phyloP scores from a whole-genome alignment of 495 filamentous ascomycete species.

The Neurospora cerealis region DNA sequence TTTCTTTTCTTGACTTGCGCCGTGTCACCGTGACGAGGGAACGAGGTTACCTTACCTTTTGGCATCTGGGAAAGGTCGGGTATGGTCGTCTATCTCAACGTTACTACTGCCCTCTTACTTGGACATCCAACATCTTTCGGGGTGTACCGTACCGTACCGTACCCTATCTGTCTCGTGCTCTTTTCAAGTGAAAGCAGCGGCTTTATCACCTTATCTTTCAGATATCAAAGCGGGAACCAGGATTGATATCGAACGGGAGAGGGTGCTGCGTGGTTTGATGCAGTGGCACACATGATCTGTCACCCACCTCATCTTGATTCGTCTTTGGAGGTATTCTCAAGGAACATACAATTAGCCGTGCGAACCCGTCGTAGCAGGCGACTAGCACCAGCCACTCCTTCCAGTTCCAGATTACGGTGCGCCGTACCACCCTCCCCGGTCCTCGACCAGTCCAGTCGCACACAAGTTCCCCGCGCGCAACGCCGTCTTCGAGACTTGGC shows the following conservation, averaged over 20 bases:
- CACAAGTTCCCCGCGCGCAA: neutral
- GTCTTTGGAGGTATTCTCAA: neutral
- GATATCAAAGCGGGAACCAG: neutral
- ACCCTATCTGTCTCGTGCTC: neutral
- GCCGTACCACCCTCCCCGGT: neutral
- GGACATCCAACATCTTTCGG: neutral
- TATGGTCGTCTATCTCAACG: neutral
- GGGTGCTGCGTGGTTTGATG: neutral
- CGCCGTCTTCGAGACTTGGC: neutral
- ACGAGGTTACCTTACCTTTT: neutral
- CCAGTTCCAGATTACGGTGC: neutral
- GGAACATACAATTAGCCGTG: neutral
- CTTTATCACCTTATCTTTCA: neutral
- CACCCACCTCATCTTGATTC: neutral
- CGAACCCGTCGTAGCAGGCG: neutral
- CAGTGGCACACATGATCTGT: neutral
- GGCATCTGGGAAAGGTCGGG: neutral
- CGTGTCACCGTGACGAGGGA: neutral
- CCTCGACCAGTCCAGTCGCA: neutral
- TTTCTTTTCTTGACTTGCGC: neutral
- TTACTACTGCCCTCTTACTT: neutral
- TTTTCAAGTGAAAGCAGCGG: neutral
- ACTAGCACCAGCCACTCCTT: neutral
- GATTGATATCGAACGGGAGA: neutral
- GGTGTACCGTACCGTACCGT: neutral